A percentile compares a stretch with the other conserved stretches of the same genome.
phyloP scores from a whole-genome alignment of 345 rosid species.

The Moricandia moricandioides region DNA sequence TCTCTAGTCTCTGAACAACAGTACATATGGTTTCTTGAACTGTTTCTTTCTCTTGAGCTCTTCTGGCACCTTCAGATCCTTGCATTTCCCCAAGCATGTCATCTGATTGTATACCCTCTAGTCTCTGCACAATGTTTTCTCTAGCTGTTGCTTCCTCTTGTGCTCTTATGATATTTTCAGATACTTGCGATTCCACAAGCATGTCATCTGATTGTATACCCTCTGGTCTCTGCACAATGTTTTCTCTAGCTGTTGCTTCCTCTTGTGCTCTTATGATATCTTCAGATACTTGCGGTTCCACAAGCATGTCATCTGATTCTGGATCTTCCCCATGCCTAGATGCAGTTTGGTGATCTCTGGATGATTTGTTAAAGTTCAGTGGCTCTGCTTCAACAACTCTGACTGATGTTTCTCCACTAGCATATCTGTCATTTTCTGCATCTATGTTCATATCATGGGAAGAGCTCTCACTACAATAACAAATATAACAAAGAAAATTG shows the following conservation, averaged over 20 bases:
- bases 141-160: constrained; percentile 20
- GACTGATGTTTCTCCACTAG: constrained; percentile 18
- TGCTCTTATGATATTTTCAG: constrained; percentile 24
- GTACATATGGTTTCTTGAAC: neutral
- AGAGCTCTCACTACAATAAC: constrained; percentile 25
- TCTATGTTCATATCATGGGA: constrained; percentile 41
- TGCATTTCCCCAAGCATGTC: neutral
- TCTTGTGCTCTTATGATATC: constrained; percentile 21
- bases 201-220: neutral
- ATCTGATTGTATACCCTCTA: constrained; percentile 1
- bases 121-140: constrained; percentile 12
- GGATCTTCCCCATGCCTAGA: constrained; percentile 9
- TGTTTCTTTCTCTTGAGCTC: constrained; percentile 25
- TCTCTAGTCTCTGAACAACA: constrained; percentile 7
- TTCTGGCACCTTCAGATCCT: constrained; percentile 22
- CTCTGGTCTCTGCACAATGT: constrained; percentile 5
- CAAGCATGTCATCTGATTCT: constrained; percentile 20
- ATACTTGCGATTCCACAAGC: neutral
- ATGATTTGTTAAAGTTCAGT: constrained; percentile 13
- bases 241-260: constrained; percentile 16
- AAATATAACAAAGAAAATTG: neutral
- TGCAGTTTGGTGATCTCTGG: constrained; percentile 17
- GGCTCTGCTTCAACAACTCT: constrained; percentile 35
- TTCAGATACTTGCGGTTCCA: constrained; percentile 16
- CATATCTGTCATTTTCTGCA: constrained; percentile 19